phyloP scores from a whole-genome alignment of 2,329 filamentous ascomycete species.

The Paraphaeosphaeria sporulosa region DNA sequence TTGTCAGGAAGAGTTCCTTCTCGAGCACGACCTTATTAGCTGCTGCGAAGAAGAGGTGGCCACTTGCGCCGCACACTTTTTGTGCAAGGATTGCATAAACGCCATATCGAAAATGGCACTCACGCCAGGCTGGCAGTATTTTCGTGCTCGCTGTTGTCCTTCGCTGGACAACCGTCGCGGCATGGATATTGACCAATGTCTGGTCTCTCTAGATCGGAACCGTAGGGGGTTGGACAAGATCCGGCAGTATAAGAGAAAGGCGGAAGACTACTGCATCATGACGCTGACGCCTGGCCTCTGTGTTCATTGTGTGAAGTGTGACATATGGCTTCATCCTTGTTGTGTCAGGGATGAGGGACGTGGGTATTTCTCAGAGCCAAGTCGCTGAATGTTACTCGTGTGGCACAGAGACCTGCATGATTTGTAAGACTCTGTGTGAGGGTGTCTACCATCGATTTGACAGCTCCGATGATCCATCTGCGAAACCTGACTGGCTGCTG shows the following conservation, averaged over 20 bases:
- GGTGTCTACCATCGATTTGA: conserved; percentile 2
- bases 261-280: not conserved
- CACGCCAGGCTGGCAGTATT: not conserved
- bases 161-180: not conserved
- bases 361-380: not conserved
- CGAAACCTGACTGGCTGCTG: conserved; percentile 19
- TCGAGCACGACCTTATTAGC: not conserved
- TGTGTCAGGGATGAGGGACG: not conserved
- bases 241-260: not conserved
- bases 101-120: not conserved
- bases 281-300: conserved; percentile 4
- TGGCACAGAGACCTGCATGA: conserved; percentile 12
- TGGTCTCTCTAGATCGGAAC: not conserved
- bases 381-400: conserved; percentile 3
- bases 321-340: not conserved
- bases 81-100: not conserved
- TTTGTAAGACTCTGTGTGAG: conserved; percentile 16
- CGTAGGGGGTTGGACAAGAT: not conserved
- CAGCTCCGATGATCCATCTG: not conserved
- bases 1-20: conserved; percentile 1
- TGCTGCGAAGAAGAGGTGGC: not conserved
- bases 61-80: conserved; percentile 1
- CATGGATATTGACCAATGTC: not conserved
- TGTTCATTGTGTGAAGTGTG: conserved; percentile 5
- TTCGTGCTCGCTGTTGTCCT: conserved; percentile 3